phyloP scores from a whole-genome alignment of 768 basidiomycete species.

The Mycena venus region DNA sequence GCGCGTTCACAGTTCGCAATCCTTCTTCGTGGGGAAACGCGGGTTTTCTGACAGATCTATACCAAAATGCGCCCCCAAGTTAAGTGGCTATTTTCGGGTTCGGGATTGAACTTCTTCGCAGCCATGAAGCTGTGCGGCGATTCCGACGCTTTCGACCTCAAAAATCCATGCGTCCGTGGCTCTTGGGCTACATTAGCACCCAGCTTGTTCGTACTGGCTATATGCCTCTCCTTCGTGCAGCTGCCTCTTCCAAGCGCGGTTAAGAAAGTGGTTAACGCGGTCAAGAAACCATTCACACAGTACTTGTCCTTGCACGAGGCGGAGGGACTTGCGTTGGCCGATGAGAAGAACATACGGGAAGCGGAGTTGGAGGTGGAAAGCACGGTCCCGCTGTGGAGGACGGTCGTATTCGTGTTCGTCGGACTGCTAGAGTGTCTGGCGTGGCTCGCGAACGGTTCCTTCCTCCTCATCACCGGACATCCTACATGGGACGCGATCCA shows the following conservation, averaged over 20 bases:
- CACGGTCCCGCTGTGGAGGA: slow-evolving; percentile 69
- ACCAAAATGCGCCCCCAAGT: no score
- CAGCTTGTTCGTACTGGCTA: slow-evolving; percentile 57
- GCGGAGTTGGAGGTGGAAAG: slow-evolving; percentile 35
- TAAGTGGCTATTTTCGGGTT: no score
- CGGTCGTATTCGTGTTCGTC: slow-evolving; percentile 65
- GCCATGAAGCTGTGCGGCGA: slow-evolving; percentile 50
- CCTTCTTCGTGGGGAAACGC: no score
- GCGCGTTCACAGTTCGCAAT: no score
- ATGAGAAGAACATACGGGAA: slow-evolving; percentile 33
- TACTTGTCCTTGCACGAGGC: slow-evolving; percentile 70
- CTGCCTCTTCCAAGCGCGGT: slow-evolving; percentile 46
- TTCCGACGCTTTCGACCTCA: slow-evolving; percentile 56
- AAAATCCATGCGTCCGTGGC: slow-evolving; percentile 60
- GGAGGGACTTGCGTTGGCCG: slow-evolving; percentile 54
- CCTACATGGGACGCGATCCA: slow-evolving; percentile 51
- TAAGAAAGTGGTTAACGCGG: slow-evolving; percentile 38
- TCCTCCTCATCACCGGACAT: slow-evolving; percentile 55
- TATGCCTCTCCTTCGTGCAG: slow-evolving; percentile 50
- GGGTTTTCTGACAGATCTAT: no score
- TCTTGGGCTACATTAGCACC: slow-evolving; percentile 67
- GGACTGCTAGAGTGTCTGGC: slow-evolving; percentile 68
- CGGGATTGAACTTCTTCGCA: no score
- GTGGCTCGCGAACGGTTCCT: slow-evolving; percentile 76
- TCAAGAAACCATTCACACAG: slow-evolving; percentile 50